phyloP scores from a whole-genome alignment of 441 rosid genomes.

The Francoa sonchifolia region DNA sequence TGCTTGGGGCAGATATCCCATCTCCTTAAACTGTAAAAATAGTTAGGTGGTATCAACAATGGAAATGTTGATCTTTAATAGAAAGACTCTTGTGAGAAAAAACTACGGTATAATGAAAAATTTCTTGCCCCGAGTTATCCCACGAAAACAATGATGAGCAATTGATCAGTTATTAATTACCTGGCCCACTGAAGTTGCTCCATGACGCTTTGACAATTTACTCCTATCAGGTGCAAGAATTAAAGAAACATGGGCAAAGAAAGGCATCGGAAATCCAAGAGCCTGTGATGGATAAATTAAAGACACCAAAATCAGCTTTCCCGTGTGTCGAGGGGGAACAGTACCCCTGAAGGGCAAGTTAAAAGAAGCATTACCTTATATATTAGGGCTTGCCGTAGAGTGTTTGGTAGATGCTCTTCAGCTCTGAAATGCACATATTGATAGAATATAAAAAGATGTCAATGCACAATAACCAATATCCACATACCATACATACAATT shows the following conservation, averaged over 20 bases:
- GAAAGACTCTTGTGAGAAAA: too few species aligned
- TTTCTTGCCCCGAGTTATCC: too few species aligned
- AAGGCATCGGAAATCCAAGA: slow-evolving; percentile 80
- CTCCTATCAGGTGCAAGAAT: slow-evolving; percentile 94
- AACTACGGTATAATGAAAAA: too few species aligned
- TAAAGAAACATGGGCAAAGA: slow-evolving; percentile 84
- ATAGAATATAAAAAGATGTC: slow-evolving; percentile 6
- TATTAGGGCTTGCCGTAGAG: slow-evolving; percentile 78
- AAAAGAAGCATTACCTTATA: slow-evolving; percentile 39
- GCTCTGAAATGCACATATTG: slow-evolving; percentile 39
- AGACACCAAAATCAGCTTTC: slow-evolving; percentile 11
- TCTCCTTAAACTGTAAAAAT: slow-evolving; percentile 61
- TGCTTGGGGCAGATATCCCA: slow-evolving; percentile 88
- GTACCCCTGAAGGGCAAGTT: slow-evolving; percentile 5
- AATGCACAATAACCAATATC: not conserved
- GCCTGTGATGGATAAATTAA: slow-evolving; percentile 40
- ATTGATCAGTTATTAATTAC: slow-evolving; percentile 16
- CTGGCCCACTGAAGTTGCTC: slow-evolving; percentile 96
- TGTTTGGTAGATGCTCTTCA: slow-evolving; percentile 90
- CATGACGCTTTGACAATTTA: slow-evolving; percentile 88
- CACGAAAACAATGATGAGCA: too few species aligned
- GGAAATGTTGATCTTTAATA: slow-evolving; percentile 1
- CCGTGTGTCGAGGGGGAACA: slow-evolving; percentile 6
- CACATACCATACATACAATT: not conserved
- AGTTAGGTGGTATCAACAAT: slow-evolving; percentile 7